These are phyloP conservation scores for Boletus rex-veris DNA, from an alignment of 768 basidiomycete species.

Conservation along the genomic window DNA sequence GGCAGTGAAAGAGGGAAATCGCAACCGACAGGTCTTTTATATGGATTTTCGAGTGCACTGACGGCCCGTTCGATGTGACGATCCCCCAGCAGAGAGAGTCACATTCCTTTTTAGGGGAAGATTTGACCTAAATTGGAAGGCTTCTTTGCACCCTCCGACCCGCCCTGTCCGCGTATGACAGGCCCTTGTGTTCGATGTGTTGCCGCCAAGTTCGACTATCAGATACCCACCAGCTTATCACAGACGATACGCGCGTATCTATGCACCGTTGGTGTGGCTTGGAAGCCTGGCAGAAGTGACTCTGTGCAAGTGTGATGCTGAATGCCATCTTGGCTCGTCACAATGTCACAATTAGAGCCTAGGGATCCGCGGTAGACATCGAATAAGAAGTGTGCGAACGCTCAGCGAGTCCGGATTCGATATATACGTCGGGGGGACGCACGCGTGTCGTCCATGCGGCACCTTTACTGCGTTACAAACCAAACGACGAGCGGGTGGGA, in stretches of 20 bases:
- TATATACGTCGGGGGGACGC: neutral
- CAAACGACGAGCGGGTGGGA: neutral
- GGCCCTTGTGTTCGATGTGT: conserved; percentile 19
- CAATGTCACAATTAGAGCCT: conserved; percentile 20
- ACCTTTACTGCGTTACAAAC: neutral
- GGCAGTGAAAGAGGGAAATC: conserved; percentile 37
- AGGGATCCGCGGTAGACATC: conserved; percentile 25
- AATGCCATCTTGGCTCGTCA: conserved; percentile 22
- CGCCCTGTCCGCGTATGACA: conserved; percentile 26
- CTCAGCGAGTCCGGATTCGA: neutral
- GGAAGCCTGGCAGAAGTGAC: neutral
- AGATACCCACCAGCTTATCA: conserved; percentile 16
- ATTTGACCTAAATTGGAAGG: conserved; percentile 28
- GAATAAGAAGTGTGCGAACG: neutral
- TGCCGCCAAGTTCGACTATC: conserved; percentile 23
- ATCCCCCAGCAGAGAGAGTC: conserved; percentile 25
- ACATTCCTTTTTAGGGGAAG: conserved; percentile 32
- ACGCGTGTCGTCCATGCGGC: neutral
- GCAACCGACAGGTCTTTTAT: conserved; percentile 31
- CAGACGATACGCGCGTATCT: neutral
- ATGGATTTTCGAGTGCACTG: conserved; percentile 26
- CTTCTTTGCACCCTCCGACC: conserved; percentile 29
- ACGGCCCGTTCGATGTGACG: conserved; percentile 29
- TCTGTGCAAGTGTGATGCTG: neutral
- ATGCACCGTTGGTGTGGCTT: neutral